A percentile compares a stretch with the other conserved stretches of the same genome.
These are phyloP conservation scores for Aspergillus taichungensis DNA, from an alignment of 495 filamentous ascomycete genomes.

Conservation along the genomic window DNA sequence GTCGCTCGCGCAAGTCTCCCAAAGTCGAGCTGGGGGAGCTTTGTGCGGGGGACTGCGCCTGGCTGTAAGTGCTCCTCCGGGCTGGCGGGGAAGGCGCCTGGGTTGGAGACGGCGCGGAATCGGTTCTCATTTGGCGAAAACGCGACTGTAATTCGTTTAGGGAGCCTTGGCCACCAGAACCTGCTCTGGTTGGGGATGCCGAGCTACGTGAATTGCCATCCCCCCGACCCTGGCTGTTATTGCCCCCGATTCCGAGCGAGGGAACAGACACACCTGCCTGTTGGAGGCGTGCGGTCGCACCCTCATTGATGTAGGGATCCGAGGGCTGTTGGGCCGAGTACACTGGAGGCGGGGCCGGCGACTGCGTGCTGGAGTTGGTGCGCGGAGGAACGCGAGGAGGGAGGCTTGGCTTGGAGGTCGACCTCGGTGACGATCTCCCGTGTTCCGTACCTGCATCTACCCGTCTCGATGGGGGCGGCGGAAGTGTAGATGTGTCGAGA, in stretches of 20 bases:
- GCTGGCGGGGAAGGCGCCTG: conserved; percentile 23
- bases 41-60: conserved; percentile 48
- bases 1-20: conserved; percentile 61
- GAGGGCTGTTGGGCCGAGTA: conserved; percentile 28
- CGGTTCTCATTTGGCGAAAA: conserved; percentile 49
- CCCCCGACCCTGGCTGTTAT: conserved; percentile 7
- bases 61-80: conserved; percentile 52
- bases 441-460: conserved; percentile 37
- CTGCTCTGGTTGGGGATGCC: conserved; percentile 6
- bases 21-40: conserved; percentile 46
- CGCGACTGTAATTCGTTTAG: conserved; percentile 60
- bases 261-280: conserved; percentile 78
- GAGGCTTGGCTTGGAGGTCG: conserved; percentile 44
- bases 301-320: conserved; percentile 55
- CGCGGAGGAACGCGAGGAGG: conserved; percentile 74
- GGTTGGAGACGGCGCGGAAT: conserved; percentile 14
- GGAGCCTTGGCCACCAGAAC: conserved; percentile 23
- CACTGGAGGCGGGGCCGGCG: conserved; percentile 44
- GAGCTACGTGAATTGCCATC: conserved; percentile 4
- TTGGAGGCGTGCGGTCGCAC: conserved; percentile 56
- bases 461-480: conserved; percentile 58
- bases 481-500: conserved; percentile 56
- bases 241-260: conserved; percentile 59
- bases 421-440: conserved; percentile 14
- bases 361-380: conserved; percentile 38